Evolutionary conservation across 1,284 basidiomycete genomes (phyloP), one percentile per base, ranked within the genome.

Genomic region (Volvariella surrecta): DNA sequence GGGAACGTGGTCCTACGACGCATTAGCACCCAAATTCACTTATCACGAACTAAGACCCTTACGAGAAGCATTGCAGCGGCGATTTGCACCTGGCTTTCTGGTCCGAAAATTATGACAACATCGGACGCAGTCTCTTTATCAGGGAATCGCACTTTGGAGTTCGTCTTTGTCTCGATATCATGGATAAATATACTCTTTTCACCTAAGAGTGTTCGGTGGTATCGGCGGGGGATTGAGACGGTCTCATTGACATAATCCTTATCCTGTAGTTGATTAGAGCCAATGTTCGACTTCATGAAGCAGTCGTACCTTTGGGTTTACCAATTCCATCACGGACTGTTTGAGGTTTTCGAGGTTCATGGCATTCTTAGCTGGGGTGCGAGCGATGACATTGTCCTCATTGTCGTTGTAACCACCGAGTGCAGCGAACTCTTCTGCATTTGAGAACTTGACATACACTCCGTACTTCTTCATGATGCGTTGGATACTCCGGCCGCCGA

Each of bases 401-500:
- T 96, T 96, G 64, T 99, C 93, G 55, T 89, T 81, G 64, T 98
- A 97, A 11, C 94, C 94, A 24, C 93, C 95, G 46, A 96, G 73
- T 8, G 87, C 82, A 37, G 92, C 92, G 62, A 95, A 98, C 63
- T 99, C 96, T 54, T 98, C 94, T 4, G 93, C 92, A 61, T 98
- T 99, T 34, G 91, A 94, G 59, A 99, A 99, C 67, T 99, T 99
- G 66, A 99, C 96, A 66, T 98, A 99, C 19, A 98, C 95, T 22
- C 95, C 95, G 57, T 89, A 97, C 63, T 96, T 94, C 70, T 98
- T 98, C 95, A 99, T 99, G 64, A 99, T 99, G 48, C 92, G 81
- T 63, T 99, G 95, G 48, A 99, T 99, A 65, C 95, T 99, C 58
- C 94, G 89, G 22, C 95, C 95, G 35, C 93, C 95, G 19, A 98